Evolutionary conservation across 129 eudicot species (phyloP), one percentile per base, ranked within the genome.

Genomic region (Dittrichia graveolens): DNA sequence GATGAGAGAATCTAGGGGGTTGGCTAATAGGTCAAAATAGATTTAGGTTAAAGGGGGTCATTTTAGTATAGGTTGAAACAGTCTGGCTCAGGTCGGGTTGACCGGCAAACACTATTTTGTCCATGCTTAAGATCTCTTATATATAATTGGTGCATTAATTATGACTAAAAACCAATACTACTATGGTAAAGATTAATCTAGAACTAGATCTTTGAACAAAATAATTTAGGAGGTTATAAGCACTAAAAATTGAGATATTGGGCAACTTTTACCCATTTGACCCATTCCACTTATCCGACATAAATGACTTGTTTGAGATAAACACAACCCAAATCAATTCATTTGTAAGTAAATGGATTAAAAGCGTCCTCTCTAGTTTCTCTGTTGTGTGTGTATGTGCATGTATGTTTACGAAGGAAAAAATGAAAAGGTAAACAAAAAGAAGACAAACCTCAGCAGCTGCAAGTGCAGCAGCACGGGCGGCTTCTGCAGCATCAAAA

Each of bases 401-500:
- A 14, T 45, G 44, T 13, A 34, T 40, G 31, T 43, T 12, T 54
- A 8, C 6, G 2, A 3, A 1, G 9, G 5, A 72, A 8, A 54
- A 45, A 47, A 35, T 10, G 35, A 13, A 12, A 19, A 19, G 0
- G 3, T 40, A 14, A 34, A 6, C 61, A 34, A 37, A 3, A 67
- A 59, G 5, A 24, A 43, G 15, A 70, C 82, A 65, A 56, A 95
- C 99, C 99, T 95, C 87, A 3, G 96, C 96, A 81, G 99, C 99
- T 45, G 97, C 96, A 78, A 79, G 54, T 10, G 93, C 99, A 18
- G 97, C 99, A 84, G 89, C 91, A 65, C 84, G 97, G 64, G 99
- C 97, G 34, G 89, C 94, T 84, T 91, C 99, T 15, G 92, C 99
- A 53, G 91, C 97, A 81, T 94, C 91, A 61, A 90, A 61, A 75